phyloP scores from a whole-genome alignment of 2,329 filamentous ascomycete species.

The Parasarocladium wereldwijsianum region DNA sequence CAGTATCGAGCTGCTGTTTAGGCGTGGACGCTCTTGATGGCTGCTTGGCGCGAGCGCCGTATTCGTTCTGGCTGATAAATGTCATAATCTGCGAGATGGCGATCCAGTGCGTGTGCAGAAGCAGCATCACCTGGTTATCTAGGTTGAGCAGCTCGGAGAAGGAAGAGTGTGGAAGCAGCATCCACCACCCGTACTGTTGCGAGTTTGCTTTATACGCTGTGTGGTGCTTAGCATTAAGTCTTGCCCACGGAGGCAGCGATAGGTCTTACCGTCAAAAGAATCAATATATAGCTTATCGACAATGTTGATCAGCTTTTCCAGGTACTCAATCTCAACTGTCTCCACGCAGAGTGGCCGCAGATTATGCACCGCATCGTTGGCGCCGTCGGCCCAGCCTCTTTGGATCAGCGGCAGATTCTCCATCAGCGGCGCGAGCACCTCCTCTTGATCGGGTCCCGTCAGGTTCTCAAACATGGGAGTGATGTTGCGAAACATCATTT shows the following conservation, averaged over 20 bases:
- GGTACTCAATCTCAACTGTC: conserved; percentile 30
- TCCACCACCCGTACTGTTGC: conserved; percentile 41
- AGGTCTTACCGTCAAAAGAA: conserved; percentile 34
- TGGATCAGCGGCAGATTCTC: conserved; percentile 28
- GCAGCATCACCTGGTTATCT: conserved; percentile 26
- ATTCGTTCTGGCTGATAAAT: conserved; percentile 28
- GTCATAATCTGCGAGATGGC: conserved; percentile 39
- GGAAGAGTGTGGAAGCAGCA: conserved; percentile 35
- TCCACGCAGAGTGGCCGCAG: conserved; percentile 28
- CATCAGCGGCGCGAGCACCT: conserved; percentile 29
- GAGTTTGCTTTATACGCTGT: conserved; percentile 34
- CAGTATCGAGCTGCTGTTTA: neutral
- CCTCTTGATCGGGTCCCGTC: conserved; percentile 23
- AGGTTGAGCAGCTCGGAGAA: conserved; percentile 36
- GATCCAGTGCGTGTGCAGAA: conserved; percentile 40
- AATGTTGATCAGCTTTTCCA: conserved; percentile 27
- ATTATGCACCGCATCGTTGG: conserved; percentile 24
- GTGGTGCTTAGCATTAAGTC: conserved; percentile 4
- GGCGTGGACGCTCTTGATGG: conserved; percentile 6
- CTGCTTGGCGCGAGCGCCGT: conserved; percentile 15
- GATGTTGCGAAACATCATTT: conserved; percentile 34
- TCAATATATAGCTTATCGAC: conserved; percentile 35
- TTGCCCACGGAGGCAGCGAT: neutral
- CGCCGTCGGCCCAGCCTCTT: conserved; percentile 29
- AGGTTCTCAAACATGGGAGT: conserved; percentile 35